Percentiles rank a stretch among this genome's conserved stretches.
Conservation (phyloP, 768 basidiomycete genomes). For the Scleroderma bovista region DNA sequence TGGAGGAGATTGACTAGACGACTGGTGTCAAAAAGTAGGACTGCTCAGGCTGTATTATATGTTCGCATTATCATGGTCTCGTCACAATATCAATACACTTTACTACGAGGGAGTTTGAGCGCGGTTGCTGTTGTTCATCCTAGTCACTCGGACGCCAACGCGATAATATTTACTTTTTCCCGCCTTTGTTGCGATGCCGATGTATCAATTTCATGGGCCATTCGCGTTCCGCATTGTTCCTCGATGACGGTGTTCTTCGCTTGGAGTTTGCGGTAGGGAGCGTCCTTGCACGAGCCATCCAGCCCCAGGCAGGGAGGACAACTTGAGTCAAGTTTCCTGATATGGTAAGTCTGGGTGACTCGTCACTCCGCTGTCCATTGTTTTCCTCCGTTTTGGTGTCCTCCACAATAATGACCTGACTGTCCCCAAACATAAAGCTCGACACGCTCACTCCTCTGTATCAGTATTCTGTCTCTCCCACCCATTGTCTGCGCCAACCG, state of each 20-base stretch:
- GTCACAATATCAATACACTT: neutral
- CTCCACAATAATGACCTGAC: conserved; percentile 20
- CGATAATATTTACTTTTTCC: too few relatives aligned
- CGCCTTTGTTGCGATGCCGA: too few relatives aligned
- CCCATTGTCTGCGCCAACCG: conserved; percentile 5
- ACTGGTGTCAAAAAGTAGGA: neutral
- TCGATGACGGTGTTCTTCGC: conserved; percentile 1
- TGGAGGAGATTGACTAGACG: conserved; percentile 94
- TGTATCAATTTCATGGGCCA: neutral
- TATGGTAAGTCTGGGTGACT: conserved; percentile 9
- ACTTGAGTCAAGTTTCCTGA: conserved; percentile 23
- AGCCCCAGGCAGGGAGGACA: too few relatives aligned
- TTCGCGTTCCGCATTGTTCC: conserved; percentile 23
- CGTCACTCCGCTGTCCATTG: conserved; percentile 14
- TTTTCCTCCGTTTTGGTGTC: conserved; percentile 15
- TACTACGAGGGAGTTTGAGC: neutral
- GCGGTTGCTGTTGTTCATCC: too few relatives aligned
- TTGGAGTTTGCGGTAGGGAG: too few relatives aligned
- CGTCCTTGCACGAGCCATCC: too few relatives aligned
- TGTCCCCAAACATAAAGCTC: conserved; percentile 24
- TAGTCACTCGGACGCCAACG: too few relatives aligned
- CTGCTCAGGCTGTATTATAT: conserved; percentile 22
- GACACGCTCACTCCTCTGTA: conserved; percentile 29
- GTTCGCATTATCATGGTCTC: conserved; percentile 18
- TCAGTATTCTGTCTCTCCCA: conserved; percentile 20